Evolutionary conservation across 331 rosid genomes (phyloP), one percentile per base, ranked within the genome.

Genomic region (Ulmus americana): DNA sequence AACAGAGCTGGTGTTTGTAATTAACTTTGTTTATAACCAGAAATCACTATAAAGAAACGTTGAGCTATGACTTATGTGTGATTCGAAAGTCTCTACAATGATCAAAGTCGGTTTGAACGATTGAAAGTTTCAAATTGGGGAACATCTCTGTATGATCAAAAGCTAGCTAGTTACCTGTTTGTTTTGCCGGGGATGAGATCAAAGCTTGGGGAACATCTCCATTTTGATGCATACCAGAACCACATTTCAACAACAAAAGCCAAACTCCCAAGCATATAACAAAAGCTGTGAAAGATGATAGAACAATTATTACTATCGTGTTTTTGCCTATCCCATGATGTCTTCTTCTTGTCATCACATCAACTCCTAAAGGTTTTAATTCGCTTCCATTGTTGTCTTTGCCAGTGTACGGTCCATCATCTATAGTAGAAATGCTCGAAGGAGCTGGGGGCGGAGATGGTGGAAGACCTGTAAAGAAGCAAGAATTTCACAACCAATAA

Each of bases 371-470:
- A 49, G 98, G 98, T 75, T 92, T 92, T 70, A 86, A 70, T 56
- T 70, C 48, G 54, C 61, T 50, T 72, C 95, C 97, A 60, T 75
- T 65, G 71, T 76, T 78, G 65, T 51, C 77, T 58, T 42, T 74
- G 35, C 89, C 84, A 3, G 66, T 67, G 70, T 79, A 70, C 59
- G 89, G 89, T n/a, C 88, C 95, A 16, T 82, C 82, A 45, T 92
- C 95, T 52, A 67, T 65, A 40, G 74, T 46, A 22, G 90, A 78
- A 74, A 72, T 68, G 80, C 76, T 69, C 5, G 73, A 79, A 67
- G 94, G 74, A 7, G 75, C 77, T 39, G 84, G 73, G 39, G 98
- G 98, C 28, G 98, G 97, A 74, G 98, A 92, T 10, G 97, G 95
- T 20, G 98, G 98, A 75, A 94, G 97, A 70, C 95, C 97, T 91